phyloP scores from a whole-genome alignment of 345 rosid genomes.

The Arabidopsis suecica region DNA sequence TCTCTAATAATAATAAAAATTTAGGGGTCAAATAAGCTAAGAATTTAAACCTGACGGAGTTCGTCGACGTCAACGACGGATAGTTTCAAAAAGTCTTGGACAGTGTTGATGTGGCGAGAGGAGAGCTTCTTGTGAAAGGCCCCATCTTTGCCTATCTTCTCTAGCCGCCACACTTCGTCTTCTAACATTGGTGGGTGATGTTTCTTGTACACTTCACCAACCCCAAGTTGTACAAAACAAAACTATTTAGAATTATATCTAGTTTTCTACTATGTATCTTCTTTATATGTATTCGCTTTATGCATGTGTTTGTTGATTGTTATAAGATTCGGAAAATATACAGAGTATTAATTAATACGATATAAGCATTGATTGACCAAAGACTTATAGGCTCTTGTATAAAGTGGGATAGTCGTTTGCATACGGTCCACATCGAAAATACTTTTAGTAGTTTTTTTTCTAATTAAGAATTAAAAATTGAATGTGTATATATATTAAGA shows the following conservation, averaged over 20 bases:
- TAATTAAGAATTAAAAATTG: neutral
- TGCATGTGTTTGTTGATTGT: conserved; percentile 25
- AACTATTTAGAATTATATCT: conserved; percentile 1
- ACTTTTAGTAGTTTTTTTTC: neutral
- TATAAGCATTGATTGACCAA: conserved; percentile 35
- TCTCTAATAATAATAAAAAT: neutral
- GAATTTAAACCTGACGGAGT: conserved; percentile 63
- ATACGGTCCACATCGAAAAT: conserved; percentile 31
- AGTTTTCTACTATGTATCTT: conserved; percentile 2
- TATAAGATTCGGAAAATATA: conserved; percentile 1
- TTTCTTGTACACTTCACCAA: conserved; percentile 83
- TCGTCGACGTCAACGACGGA: conserved; percentile 54
- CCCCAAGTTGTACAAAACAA: conserved; percentile 20
- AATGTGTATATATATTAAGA: neutral
- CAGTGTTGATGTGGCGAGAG: conserved; percentile 49
- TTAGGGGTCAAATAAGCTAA: neutral
- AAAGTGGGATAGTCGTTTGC: conserved; percentile 29
- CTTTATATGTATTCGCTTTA: neutral
- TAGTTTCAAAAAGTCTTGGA: conserved; percentile 81
- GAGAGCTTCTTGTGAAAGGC: conserved; percentile 80
- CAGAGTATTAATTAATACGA: neutral
- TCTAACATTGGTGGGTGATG: conserved; percentile 80
- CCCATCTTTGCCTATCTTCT: conserved; percentile 89
- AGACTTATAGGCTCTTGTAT: conserved; percentile 26
- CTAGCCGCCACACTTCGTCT: conserved; percentile 91